Evolutionary conservation across 2,329 filamentous ascomycete genomes (phyloP), one percentile per base, ranked within the genome.

Genomic region (Phaeoacremonium minimum): DNA sequence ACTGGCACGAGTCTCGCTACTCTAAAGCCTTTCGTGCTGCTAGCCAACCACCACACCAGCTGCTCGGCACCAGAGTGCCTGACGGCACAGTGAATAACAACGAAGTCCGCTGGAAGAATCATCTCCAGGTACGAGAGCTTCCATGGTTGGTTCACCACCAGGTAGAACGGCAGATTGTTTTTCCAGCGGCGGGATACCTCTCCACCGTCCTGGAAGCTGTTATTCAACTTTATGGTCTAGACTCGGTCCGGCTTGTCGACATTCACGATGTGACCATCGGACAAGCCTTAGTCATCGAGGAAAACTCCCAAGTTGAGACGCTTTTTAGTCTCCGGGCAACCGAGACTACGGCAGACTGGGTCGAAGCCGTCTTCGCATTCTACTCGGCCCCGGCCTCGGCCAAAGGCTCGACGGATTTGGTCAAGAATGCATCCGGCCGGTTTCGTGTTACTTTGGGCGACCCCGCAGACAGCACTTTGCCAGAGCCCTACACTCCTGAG

Each of bases 71-170:
- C 5, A 14, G 32, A 4, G 15, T 18, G 17, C 28, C 28, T 13
- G 32, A 42, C 6, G 28, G 22, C 7, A 28, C 32, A 26, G 17
- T 13, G 5, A 11, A 28, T 9, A 32, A 32, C 0, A 35, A 44
- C 9, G 41, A 49, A n/a, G 22, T 46, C 8, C 43, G 46, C 7
- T 58, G 53, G 53, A 18, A 36, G 2, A 52, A 56, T 30, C 22
- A 49, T 6, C 43, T 58, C 12, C 43, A 42, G 5, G 35, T 45
- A 1, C 31, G 36, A 1, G 52, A 60, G 17, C 37, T 58, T 2
- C 45, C 52, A 1, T 72, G 68, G 69, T 43, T 71, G 2, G 28
- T 43, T 1, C 57, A 65, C 5, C 66, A 73, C 18, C 37, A 43
- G 6, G 14, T 53, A 13, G 51, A 61, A 13, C 49, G 51, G 0